These are phyloP conservation scores for Sporothrix variecibatus DNA, from an alignment of 2,329 filamentous ascomycete species.

Conservation along the genomic window DNA sequence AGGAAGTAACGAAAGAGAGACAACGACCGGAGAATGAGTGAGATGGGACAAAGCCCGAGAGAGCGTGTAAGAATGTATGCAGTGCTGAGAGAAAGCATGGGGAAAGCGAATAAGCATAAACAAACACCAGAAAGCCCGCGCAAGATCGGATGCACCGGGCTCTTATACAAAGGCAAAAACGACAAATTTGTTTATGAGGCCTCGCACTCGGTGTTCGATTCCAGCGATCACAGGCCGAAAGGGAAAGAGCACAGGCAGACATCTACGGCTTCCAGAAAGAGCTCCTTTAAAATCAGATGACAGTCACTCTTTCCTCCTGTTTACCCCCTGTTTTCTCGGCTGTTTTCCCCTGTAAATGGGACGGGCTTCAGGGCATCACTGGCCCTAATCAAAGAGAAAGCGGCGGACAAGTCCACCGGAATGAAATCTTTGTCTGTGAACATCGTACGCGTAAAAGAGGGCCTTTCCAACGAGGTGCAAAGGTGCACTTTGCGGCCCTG, in stretches of 20 bases:
- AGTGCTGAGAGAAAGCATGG: not conserved
- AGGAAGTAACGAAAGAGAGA: not conserved
- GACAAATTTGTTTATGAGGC: not conserved
- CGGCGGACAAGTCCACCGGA: not conserved
- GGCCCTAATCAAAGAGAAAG: not conserved
- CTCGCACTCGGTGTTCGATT: not conserved
- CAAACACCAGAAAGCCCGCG: not conserved
- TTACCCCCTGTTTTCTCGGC: constrained; percentile 14
- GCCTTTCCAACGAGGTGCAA: not conserved
- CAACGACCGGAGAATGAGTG: not conserved
- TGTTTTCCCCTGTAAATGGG: constrained; percentile 19
- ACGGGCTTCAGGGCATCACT: not conserved
- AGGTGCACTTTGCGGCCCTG: not conserved
- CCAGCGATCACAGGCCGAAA: not conserved
- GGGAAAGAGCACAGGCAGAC: not conserved
- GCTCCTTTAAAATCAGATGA: constrained; percentile 23
- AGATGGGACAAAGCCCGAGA: constrained; percentile 4
- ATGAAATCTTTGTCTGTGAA: not conserved
- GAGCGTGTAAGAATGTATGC: not conserved
- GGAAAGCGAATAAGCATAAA: not conserved
- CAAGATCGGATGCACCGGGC: not conserved
- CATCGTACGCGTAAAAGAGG: not conserved
- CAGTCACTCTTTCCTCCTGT: not conserved
- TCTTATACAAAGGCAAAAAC: not conserved
- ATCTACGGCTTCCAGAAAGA: not conserved